Evolutionary conservation across 345 rosid species (phyloP), one percentile per base, ranked within the genome.

Genomic region (Lagerstroemia speciosa): DNA sequence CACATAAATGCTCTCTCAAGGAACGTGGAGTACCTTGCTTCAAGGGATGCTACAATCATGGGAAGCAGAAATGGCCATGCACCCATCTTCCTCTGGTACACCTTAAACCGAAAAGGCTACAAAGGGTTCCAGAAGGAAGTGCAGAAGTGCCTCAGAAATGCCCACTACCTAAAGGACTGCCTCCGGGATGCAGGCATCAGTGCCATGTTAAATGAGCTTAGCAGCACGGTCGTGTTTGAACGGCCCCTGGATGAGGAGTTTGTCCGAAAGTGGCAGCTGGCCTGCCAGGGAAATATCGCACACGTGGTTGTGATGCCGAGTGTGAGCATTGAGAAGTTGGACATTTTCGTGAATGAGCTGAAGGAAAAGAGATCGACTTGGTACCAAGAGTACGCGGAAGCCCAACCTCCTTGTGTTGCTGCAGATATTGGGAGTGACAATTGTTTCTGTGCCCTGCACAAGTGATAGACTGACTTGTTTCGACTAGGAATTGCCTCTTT

Each of bases 41-140:
- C 97, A 43, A 83, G 96, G 78, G 97, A 91, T 75, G 99, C 99
- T n/a, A 93, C 97, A 31, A 93, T 93, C 75, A 94, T 94, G 99
- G 99, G 99, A 55, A 89, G 97, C 74, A 77, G 99, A 24, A 94
- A 94, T n/a, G 97, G 97, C 8, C 97, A 94, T 40, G 99, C 99
- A 4, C 99, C 97, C 66, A 74, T 94, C 74, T 94, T 94, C 77
- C 96, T 94, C 33, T 94, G 97, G 97, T 94, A 89, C 80, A 94
- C 97, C 2, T 83, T 93, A 57, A 89, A 89, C 84, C 74, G 86
- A 66, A 89, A 93, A 76, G 97, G 99, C 14, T 94, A 94, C 78
- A 86, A 83, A 64, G 98, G 97, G 9, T 93, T 93, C 75, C 97
- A 86, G 78, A 93, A 91, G 77, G 98, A 93, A 75, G 97, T 91